phyloP scores from a whole-genome alignment of 1,284 basidiomycete genomes.

The Malassezia dermatis region DNA sequence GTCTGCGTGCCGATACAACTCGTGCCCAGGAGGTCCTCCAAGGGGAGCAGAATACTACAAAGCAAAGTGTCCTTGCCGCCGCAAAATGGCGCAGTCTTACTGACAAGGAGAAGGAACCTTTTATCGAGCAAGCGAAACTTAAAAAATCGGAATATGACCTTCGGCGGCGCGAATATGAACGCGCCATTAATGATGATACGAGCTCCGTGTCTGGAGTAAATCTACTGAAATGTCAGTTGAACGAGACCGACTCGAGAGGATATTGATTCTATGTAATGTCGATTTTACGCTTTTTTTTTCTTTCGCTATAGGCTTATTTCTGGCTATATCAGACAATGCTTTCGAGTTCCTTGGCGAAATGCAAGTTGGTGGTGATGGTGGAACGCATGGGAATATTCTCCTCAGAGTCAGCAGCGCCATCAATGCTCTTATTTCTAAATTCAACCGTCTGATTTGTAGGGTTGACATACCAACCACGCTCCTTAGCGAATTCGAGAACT shows the following conservation, averaged over 20 bases:
- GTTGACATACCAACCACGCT: constrained; percentile 51
- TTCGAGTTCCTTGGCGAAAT: constrained; percentile 46
- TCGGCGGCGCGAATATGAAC: constrained; percentile 35
- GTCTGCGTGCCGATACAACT: constrained; percentile 37
- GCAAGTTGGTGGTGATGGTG: constrained; percentile 39
- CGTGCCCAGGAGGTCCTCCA: constrained; percentile 63
- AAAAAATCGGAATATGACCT: constrained; percentile 43
- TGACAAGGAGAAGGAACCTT: constrained; percentile 64
- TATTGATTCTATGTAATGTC: not conserved
- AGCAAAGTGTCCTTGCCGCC: constrained; percentile 85
- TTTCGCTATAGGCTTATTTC: not conserved
- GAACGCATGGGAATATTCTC: constrained; percentile 36
- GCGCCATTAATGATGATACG: not conserved
- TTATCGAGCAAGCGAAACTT: constrained; percentile 33
- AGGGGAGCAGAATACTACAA: constrained; percentile 85
- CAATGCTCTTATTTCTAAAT: constrained; percentile 26
- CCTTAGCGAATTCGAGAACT: constrained; percentile 64
- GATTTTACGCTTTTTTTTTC: not conserved
- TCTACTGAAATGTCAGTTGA: not conserved
- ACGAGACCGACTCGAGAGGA: no score
- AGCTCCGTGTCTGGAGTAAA: constrained; percentile 10
- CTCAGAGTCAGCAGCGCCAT: not conserved
- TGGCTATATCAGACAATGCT: constrained; percentile 36
- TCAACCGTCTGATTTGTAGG: constrained; percentile 45
- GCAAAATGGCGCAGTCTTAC: constrained; percentile 82